These are phyloP conservation scores for Gossypium ekmanianum DNA, from an alignment of 345 rosid genomes.

Conservation along the genomic window DNA sequence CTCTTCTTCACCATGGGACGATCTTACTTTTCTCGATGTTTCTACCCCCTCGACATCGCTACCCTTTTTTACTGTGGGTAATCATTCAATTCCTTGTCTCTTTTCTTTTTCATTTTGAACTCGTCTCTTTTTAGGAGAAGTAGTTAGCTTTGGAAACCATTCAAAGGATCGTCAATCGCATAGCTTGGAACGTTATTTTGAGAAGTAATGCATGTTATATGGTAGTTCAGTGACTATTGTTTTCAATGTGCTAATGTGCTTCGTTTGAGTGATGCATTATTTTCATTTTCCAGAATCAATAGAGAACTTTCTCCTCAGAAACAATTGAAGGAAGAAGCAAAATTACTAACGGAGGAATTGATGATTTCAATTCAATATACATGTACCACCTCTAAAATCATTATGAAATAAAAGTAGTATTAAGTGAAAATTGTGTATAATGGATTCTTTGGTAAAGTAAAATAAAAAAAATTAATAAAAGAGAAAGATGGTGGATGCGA, in stretches of 20 bases:
- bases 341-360: constrained; percentile 48
- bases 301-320: constrained; percentile 66
- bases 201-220: constrained; percentile 41
- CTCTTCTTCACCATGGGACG: no score
- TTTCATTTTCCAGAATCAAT: constrained; percentile 42
- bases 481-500: no score
- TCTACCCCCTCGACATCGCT: no score
- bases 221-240: background rate
- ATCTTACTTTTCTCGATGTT: no score
- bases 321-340: constrained; percentile 68
- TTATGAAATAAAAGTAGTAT: no score
- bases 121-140: constrained; percentile 59
- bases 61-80: no score
- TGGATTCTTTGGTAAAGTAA: no score
- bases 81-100: no score
- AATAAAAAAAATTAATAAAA: no score
- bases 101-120: no score
- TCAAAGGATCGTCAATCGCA: constrained; percentile 96
- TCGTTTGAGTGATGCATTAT: background rate
- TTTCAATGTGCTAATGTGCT: constrained; percentile 8
- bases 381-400: no score
- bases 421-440: no score
- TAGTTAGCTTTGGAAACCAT: constrained; percentile 89
- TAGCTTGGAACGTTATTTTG: constrained; percentile 77
- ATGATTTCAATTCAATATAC: constrained; percentile 74